Conservation (phyloP, 208 protist species). For the Leptomonas seymouri region DNA sequence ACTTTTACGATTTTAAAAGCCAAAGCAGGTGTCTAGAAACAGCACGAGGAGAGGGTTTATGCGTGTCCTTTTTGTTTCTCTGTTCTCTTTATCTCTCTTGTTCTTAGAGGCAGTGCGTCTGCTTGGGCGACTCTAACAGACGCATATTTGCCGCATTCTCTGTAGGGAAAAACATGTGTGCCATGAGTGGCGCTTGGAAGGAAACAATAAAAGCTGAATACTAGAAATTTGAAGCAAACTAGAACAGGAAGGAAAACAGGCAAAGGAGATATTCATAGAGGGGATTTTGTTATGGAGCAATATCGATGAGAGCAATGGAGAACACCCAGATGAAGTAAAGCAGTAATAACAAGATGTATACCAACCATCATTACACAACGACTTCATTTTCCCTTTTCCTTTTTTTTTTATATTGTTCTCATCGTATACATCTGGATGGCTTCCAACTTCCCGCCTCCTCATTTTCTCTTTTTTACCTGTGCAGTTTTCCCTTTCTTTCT, state of each 20-base stretch:
- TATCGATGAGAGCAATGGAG: neutral
- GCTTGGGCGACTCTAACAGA: neutral
- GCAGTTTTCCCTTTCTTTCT: neutral
- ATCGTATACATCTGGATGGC: neutral
- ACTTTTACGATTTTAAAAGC: neutral
- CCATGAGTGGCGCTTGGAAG: neutral
- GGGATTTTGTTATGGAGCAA: neutral
- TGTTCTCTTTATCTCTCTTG: slow-evolving; percentile 1
- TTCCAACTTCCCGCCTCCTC: neutral
- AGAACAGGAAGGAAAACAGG: neutral
- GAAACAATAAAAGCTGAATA: neutral
- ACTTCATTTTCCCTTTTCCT: neutral
- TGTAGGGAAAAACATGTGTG: too few relatives aligned
- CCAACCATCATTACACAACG: neutral
- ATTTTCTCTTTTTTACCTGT: neutral
- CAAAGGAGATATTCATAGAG: neutral
- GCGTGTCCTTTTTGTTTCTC: neutral
- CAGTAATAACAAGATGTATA: neutral
- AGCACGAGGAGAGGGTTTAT: neutral
- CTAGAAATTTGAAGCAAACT: neutral
- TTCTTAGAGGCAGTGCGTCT: neutral
- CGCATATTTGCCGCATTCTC: too few relatives aligned
- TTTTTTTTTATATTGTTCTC: slow-evolving; percentile 16
- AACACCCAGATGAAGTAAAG: neutral
- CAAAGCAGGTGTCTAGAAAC: neutral